These are phyloP conservation scores for Ligustrum vulgare DNA, from an alignment of 257 asterid genomes.

Conservation along the genomic window DNA sequence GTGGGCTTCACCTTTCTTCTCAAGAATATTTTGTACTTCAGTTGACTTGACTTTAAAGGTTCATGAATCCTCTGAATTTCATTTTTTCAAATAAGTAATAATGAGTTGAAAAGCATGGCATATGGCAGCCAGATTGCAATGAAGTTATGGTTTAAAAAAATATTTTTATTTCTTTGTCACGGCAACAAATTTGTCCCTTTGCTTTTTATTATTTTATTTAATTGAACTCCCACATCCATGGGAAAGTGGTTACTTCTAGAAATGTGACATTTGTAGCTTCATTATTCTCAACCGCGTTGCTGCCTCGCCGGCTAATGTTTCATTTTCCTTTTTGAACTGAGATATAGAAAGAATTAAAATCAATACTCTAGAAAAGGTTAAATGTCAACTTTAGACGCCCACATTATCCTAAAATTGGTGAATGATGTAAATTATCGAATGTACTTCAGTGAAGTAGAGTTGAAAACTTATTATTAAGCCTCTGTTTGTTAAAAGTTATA, in stretches of 20 bases:
- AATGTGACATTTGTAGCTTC: slow-evolving; percentile 33
- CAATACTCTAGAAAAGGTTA: no score
- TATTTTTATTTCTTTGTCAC: neutral
- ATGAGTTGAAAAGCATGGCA: slow-evolving; percentile 22
- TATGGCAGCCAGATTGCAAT: slow-evolving; percentile 14
- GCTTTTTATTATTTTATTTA: neutral
- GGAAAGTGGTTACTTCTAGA: neutral
- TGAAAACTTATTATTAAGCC: no score
- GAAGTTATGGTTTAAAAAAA: slow-evolving; percentile 19
- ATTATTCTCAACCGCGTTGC: slow-evolving; percentile 21
- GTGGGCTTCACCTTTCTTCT: no score
- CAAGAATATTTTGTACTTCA: no score
- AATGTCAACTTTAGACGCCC: no score
- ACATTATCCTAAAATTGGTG: no score
- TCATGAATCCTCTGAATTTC: no score
- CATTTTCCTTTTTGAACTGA: neutral
- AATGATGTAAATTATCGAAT: no score
- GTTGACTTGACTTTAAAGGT: no score
- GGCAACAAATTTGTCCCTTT: neutral
- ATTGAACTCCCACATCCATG: slow-evolving; percentile 14
- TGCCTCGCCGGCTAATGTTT: slow-evolving; percentile 31
- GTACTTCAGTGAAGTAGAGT: no score
- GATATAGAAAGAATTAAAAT: no score
- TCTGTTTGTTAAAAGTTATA: no score
- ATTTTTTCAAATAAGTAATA: slow-evolving; percentile 17